Percentiles rank a stretch among this genome's conserved stretches.
Conservation (phyloP, 225 moss, liverwort and hornwort species). For the Climacium dendroides region DNA sequence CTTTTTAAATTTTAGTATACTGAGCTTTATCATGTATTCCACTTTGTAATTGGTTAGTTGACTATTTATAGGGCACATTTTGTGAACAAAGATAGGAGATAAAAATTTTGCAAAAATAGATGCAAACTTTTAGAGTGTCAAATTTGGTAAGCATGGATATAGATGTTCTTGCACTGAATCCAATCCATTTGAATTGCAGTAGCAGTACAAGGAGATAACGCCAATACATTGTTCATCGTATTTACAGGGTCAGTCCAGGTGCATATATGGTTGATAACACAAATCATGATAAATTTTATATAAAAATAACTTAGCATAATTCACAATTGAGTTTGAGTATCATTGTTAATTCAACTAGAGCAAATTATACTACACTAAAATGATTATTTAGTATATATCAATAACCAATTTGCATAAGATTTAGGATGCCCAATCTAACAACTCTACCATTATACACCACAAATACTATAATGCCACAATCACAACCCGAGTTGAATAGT, state of each 20-base stretch:
- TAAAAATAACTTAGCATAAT: background rate
- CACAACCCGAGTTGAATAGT: accelerated
- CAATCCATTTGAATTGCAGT: conserved; percentile 30
- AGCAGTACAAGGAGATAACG: conserved; percentile 39
- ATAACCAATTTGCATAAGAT: background rate
- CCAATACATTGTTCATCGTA: conserved; percentile 39
- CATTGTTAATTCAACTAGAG: no score
- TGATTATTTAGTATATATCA: accelerated
- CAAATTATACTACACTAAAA: accelerated
- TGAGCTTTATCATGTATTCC: background rate
- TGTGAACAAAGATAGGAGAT: accelerated
- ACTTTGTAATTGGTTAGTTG: background rate
- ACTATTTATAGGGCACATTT: no score
- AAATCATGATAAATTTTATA: background rate
- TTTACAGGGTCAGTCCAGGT: conserved; percentile 68
- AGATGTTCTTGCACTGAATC: background rate
- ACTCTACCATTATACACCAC: accelerated
- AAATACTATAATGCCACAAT: background rate
- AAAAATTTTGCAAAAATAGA: background rate
- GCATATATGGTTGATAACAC: background rate
- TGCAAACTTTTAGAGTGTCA: no score
- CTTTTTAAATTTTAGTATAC: accelerated
- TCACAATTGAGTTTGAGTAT: background rate
- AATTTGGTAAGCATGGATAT: accelerated
- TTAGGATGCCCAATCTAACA: background rate